Evolutionary conservation across 176 grass and related monocot genomes (phyloP).

Genomic region (Aegilops bicornis): DNA sequence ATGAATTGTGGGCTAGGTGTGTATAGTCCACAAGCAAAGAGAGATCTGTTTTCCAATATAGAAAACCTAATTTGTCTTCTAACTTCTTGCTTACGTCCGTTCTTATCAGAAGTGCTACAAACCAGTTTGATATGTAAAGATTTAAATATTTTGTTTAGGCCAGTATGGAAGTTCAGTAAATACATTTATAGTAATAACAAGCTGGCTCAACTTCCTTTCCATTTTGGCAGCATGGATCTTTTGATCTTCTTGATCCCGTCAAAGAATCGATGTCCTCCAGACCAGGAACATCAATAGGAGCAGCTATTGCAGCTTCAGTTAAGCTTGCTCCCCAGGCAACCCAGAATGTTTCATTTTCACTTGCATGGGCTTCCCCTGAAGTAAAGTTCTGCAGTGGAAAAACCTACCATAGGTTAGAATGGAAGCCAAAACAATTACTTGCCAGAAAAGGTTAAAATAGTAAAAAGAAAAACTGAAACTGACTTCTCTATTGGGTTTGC

Average conservation of each 20-base stretch:
- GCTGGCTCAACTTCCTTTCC: conserved; percentile 4
- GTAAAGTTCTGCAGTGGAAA: conserved; percentile 94
- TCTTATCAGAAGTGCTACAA: not conserved
- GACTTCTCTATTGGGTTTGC: conserved; percentile 19
- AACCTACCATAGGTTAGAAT: conserved; percentile 80
- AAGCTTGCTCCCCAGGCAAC: conserved; percentile 63
- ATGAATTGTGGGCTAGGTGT: not conserved
- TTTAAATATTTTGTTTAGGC: not conserved
- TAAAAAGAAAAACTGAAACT: conserved; percentile 11
- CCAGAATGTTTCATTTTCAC: conserved; percentile 76
- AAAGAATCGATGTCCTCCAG: conserved; percentile 50
- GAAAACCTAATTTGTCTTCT: not conserved
- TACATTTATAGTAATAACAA: not conserved
- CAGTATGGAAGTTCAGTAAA: not conserved
- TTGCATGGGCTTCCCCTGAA: conserved; percentile 97
- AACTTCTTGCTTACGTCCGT: not conserved
- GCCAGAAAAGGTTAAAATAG: conserved; percentile 4
- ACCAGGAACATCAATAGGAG: conserved; percentile 83
- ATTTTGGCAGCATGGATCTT: conserved; percentile 77
- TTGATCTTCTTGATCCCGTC: conserved; percentile 70
- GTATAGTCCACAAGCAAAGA: not conserved
- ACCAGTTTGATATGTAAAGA: not conserved
- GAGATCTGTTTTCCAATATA: not conserved
- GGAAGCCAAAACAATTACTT: not conserved
- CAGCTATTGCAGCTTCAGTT: conserved; percentile 80